These are phyloP conservation scores for Ogataea paradorogensis DNA, from an alignment of 805 yeast species.

Conservation along the genomic window DNA sequence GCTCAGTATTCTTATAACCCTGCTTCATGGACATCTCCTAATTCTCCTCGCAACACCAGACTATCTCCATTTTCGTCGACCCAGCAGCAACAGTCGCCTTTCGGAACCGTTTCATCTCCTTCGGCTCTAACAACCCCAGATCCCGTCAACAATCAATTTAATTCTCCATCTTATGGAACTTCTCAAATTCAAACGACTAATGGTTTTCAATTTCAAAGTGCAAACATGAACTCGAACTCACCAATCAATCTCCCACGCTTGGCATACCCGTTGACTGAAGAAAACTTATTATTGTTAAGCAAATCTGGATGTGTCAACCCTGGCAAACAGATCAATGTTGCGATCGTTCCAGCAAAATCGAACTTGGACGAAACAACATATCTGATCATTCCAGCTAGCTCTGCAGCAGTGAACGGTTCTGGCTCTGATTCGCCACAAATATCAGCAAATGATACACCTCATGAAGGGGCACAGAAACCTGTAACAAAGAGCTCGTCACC, in stretches of 20 bases:
- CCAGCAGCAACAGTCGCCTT: background rate
- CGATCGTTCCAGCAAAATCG: slow-evolving; percentile 6
- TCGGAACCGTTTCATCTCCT: background rate
- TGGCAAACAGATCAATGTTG: slow-evolving; percentile 3
- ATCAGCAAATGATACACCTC: background rate
- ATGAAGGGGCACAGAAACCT: background rate
- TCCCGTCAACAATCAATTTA: background rate
- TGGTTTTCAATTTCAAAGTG: background rate
- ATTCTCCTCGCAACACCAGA: background rate
- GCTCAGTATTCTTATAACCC: background rate
- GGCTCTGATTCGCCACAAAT: slow-evolving; percentile 1
- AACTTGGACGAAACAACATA: slow-evolving; percentile 4
- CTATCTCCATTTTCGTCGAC: background rate
- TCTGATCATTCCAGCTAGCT: slow-evolving; percentile 3
- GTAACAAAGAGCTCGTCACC: background rate
- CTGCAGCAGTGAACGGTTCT: background rate
- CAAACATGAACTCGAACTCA: background rate
- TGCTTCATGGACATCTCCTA: background rate
- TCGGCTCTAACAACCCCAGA: background rate
- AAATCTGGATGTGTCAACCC: slow-evolving; percentile 13
- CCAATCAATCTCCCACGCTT: slow-evolving; percentile 1
- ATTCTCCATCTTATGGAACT: background rate
- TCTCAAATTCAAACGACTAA: background rate
- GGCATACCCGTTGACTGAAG: slow-evolving; percentile 36
- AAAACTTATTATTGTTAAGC: slow-evolving; percentile 32